Conservation (phyloP, 1,139 yeast genomes). For the Pichia sp. region DNA sequence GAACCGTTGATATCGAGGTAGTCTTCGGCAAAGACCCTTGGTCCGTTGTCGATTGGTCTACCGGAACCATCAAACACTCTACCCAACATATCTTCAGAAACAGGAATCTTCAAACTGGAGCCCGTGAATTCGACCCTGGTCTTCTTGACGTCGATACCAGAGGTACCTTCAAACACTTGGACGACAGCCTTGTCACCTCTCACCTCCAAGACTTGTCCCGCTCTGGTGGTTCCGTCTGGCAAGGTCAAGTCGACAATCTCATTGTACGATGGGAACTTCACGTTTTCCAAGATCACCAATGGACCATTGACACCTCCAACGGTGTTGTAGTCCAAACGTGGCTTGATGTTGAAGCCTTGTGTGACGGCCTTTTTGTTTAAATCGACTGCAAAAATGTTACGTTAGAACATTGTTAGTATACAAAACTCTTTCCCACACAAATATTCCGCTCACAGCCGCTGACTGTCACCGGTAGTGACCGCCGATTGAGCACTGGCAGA, state of each 20-base stretch:
- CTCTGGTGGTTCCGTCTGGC: constrained; percentile 91
- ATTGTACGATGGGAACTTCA: constrained; percentile 91
- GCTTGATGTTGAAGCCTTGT: constrained; percentile 84
- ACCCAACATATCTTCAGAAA: constrained; percentile 95
- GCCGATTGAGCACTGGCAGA: no score
- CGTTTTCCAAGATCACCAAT: constrained; percentile 89
- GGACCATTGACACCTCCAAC: constrained; percentile 99
- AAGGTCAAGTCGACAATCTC: constrained; percentile 95
- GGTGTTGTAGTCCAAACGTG: constrained; percentile 88
- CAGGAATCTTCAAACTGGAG: constrained; percentile 85
- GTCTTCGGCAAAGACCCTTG: constrained; percentile 97
- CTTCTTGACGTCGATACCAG: constrained; percentile 96
- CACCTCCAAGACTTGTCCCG: constrained; percentile 97
- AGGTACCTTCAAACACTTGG: constrained; percentile 97
- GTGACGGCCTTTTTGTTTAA: constrained; percentile 89
- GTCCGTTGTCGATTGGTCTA: constrained; percentile 97
- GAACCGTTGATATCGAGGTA: constrained; percentile 97
- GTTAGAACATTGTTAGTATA: constrained; percentile 3
- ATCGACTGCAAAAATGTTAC: constrained; percentile 40
- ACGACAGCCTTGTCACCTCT: constrained; percentile 96
- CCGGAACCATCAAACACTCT: constrained; percentile 99
- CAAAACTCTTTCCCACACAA: neutral
- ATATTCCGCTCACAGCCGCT: no score
- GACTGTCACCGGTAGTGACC: no score
- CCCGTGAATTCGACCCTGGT: constrained; percentile 98